Evolutionary conservation across 2,329 filamentous ascomycete species (phyloP).

Genomic region (Tympanopsis confertula): DNA sequence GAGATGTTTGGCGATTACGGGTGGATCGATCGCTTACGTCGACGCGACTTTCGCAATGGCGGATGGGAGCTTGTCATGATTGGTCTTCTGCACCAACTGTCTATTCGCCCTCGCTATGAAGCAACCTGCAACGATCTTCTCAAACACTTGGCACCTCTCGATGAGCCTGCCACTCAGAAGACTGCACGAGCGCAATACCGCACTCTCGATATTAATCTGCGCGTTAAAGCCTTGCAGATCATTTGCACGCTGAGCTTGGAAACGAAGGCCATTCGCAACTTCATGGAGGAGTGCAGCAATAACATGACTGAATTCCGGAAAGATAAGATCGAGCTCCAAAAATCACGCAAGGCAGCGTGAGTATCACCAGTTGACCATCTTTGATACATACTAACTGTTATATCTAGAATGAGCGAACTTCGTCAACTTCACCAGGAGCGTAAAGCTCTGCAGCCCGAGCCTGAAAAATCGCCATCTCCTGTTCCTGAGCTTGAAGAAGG

Average conservation of each 20-base stretch:
- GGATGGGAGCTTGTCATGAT: conserved; percentile 88
- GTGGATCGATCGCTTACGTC: conserved; percentile 76
- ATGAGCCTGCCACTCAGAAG: conserved; percentile 63
- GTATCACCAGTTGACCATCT: conserved; percentile 14
- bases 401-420: conserved; percentile 25
- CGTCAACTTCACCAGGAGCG: conserved; percentile 30
- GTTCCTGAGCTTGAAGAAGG: conserved; percentile 24
- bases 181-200: conserved; percentile 65
- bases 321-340: conserved; percentile 86
- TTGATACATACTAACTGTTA: conserved; percentile 1
- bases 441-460: conserved; percentile 30
- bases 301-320: conserved; percentile 93
- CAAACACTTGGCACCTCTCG: conserved; percentile 66
- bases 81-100: conserved; percentile 75
- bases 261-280: conserved; percentile 74
- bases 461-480: conserved; percentile 26
- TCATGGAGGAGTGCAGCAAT: conserved; percentile 84
- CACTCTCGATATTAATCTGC: conserved; percentile 69
- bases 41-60: conserved; percentile 74
- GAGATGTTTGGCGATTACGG: conserved; percentile 65
- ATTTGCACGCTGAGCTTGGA: conserved; percentile 76
- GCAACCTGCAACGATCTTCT: conserved; percentile 70
- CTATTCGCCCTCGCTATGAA: conserved; percentile 59
- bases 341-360: conserved; percentile 58
- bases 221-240: conserved; percentile 70